A percentile compares a stretch with the other conserved stretches of the same genome.
Conservation (phyloP, 2,329 filamentous ascomycete genomes). For the Aspergillus sp. region DNA sequence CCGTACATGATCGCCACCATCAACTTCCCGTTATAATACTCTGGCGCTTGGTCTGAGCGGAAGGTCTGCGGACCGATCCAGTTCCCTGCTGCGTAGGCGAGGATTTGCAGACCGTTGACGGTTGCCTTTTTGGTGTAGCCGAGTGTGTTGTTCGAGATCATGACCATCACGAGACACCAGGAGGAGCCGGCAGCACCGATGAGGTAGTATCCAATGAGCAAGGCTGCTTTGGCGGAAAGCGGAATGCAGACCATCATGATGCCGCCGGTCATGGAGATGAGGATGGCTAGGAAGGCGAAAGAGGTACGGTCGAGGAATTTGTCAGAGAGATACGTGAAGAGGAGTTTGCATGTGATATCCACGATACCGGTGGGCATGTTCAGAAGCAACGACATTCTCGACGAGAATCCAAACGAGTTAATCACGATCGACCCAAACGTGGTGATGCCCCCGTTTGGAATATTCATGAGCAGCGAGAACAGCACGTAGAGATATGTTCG, state of each 20-base stretch:
- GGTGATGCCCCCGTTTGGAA: conserved; percentile 13
- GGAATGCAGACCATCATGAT: no score
- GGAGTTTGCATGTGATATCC: conserved; percentile 5
- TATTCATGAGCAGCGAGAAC: conserved; percentile 9
- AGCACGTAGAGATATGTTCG: conserved; percentile 7
- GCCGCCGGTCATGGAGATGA: no score
- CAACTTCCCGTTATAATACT: conserved; percentile 5
- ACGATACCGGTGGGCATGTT: conserved; percentile 4
- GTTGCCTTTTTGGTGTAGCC: conserved; percentile 32
- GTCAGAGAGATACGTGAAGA: conserved; percentile 8
- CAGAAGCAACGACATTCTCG: conserved; percentile 4
- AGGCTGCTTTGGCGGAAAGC: no score
- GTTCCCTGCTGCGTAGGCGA: conserved; percentile 35
- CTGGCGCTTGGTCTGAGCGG: conserved; percentile 26
- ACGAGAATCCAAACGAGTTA: conserved; percentile 8
- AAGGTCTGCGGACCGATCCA: conserved; percentile 38
- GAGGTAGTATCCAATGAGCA: no score
- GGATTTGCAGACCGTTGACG: conserved; percentile 25
- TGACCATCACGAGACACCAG: conserved; percentile 11
- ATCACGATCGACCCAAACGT: conserved; percentile 10
- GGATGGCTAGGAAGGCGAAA: no score
- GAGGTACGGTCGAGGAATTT: conserved; percentile 5
- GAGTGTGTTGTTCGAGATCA: conserved; percentile 17
- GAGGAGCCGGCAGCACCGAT: no score
- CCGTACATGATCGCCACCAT: no score